Percentiles rank a stretch among this genome's conserved stretches.
Conservation (phyloP, 257 asterid genomes). For the Mentha longifolia region DNA sequence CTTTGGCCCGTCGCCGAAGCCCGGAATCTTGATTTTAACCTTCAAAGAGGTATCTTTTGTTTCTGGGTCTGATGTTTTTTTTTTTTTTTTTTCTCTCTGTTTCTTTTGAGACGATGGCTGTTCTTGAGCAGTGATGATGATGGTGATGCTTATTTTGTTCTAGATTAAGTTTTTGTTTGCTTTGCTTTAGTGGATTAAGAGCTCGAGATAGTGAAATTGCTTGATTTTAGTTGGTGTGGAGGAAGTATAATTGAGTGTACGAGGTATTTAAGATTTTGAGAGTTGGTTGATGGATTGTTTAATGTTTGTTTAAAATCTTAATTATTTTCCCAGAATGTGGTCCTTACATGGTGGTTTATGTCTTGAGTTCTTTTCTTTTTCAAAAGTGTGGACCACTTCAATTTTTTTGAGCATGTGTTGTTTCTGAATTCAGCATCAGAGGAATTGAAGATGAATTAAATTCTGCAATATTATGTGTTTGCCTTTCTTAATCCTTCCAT, state of each 20-base stretch:
- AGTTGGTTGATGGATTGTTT: conserved; percentile 16
- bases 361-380: neutral
- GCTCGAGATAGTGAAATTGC: neutral
- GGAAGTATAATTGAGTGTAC: no score
- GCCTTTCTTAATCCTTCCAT: neutral
- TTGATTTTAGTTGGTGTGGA: conserved; percentile 20
- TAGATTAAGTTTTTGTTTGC: conserved; percentile 4
- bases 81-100: neutral
- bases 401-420: neutral
- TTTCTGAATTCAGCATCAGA: conserved; percentile 8
- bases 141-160: conserved; percentile 11
- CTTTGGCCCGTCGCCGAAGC: conserved; percentile 55
- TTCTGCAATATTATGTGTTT: neutral
- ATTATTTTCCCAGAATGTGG: neutral
- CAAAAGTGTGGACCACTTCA: conserved; percentile 20
- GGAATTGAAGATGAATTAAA: conserved; percentile 1
- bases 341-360: conserved; percentile 15
- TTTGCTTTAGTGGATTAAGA: neutral
- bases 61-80: neutral
- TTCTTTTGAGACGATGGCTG: neutral
- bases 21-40: conserved; percentile 41
- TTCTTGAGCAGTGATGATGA: neutral
- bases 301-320: neutral
- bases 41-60: conserved; percentile 51
- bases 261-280: neutral